Evolutionary conservation across 106 monocot genomes (phyloP).

Genomic region (Ottelia alismoides): DNA sequence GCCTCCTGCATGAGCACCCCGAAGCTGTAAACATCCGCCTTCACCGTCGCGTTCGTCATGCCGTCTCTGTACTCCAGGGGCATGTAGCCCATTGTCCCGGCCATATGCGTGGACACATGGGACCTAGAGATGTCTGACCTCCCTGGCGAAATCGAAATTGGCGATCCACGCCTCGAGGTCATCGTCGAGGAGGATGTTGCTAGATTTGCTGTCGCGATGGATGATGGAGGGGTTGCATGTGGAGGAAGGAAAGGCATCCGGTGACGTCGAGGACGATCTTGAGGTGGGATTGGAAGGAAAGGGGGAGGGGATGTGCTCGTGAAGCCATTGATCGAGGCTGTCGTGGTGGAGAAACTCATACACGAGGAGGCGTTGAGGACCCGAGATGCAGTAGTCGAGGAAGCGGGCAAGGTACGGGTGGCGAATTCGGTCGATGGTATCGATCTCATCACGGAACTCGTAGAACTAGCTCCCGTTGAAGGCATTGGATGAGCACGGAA

Average conservation of each 20-base stretch:
- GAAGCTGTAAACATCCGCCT: too few relatives aligned
- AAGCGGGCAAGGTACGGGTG: too few relatives aligned
- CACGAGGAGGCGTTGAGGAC: too few relatives aligned
- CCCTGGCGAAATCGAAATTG: slow-evolving; percentile 36
- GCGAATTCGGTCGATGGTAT: slow-evolving; percentile 39
- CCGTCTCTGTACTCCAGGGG: slow-evolving; percentile 63
- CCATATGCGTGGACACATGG: slow-evolving; percentile 47
- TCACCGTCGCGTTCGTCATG: slow-evolving; percentile 17
- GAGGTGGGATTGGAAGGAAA: too few relatives aligned
- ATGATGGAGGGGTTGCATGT: slow-evolving; percentile 54
- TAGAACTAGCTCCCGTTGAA: slow-evolving; percentile 40
- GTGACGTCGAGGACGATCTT: slow-evolving; percentile 52
- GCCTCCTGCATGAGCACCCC: too few relatives aligned
- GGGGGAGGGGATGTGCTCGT: slow-evolving; percentile 20
- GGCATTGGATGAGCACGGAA: slow-evolving; percentile 39
- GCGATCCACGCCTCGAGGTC: too few relatives aligned
- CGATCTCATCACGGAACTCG: slow-evolving; percentile 80
- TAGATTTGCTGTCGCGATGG: slow-evolving; percentile 76
- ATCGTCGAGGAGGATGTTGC: slow-evolving; percentile 55
- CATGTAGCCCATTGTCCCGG: slow-evolving; percentile 75
- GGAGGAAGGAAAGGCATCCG: slow-evolving; percentile 46
- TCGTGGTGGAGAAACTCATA: slow-evolving; percentile 32
- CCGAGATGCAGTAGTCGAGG: too few relatives aligned
- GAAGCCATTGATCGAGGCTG: slow-evolving; percentile 60
- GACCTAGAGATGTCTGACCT: slow-evolving; percentile 18